phyloP scores from a whole-genome alignment of 257 asterid species.

The Solanum sitiens region DNA sequence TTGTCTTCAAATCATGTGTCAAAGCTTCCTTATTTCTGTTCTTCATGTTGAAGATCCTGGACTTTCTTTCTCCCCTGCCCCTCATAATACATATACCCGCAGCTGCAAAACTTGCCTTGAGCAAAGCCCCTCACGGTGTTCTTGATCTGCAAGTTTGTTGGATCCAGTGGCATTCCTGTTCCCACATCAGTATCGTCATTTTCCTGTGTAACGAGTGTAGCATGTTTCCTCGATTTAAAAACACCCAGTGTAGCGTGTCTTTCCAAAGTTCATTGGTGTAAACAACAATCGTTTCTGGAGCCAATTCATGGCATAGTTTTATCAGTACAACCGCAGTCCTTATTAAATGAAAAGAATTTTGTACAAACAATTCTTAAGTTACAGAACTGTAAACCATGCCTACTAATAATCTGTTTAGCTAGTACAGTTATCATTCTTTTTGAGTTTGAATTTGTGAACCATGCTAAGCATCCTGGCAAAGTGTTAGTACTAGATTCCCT shows the following conservation, averaged over 20 bases:
- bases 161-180: background rate
- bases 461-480: background rate
- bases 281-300: background rate
- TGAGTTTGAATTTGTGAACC: background rate
- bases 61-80: background rate
- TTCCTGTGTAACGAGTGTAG: background rate
- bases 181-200: background rate
- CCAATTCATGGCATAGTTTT: background rate
- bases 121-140: background rate
- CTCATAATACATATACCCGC: background rate
- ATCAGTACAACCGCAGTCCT: background rate
- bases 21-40: background rate
- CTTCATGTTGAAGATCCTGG: background rate
- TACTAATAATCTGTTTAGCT: background rate
- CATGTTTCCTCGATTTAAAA: background rate
- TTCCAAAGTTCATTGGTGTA: background rate
- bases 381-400: background rate
- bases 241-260: background rate
- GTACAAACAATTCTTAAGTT: background rate
- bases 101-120: background rate
- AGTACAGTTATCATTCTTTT: background rate
- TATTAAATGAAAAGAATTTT: background rate
- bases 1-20: background rate
- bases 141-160: background rate
- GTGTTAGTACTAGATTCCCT: background rate